Base-by-base conservation (phyloP, 108 stramenopile genomes). In the Parmales sp. region DNA sequence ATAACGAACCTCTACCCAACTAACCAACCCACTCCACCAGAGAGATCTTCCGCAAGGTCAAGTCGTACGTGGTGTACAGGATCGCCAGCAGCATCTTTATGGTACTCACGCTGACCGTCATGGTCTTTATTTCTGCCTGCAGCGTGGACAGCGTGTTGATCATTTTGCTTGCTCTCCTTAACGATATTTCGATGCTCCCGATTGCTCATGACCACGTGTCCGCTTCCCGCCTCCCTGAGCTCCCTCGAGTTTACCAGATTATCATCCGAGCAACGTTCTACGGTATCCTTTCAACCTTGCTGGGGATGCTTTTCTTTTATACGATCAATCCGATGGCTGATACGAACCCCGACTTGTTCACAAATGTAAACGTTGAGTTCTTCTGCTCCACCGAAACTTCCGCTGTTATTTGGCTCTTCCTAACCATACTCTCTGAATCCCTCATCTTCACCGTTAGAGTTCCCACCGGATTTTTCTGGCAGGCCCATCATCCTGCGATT, bases 181-280 rank as follows among this genome's bases (percentile, higher is more conserved):
- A 95, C 80, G 91, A 95, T 69, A 81, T 89, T 22, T 75, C 75
- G 5, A 71, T 80, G 84, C 88, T 92, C 64, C 84, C 89, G 26
- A 90, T 94, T 29, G 88, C 87, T 5, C 86, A 91, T 64, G 92
- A 93, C 76, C 80, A 88, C 68, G 86, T 85, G 38, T 39, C 66
- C n/a, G 87, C 88, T 8, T 83, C 84, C 4, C 68, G 72, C 9
- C 80, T 75, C 38, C 85, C 85, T 0, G 78, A 82, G 26, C 70
- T 73, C 23, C 81, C 82, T 11, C 64, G 64, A 29, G 75, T 85
- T 5, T 49, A 63, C 8, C 76, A 76, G 28, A 69, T 92, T 18
- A 77, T 89, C 31, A 29, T 78, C n/a, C 50, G 70, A 13, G 71
- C 82, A 8, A 48, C 79, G 7, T 78, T 81, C 51, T 84, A 84